A percentile compares a stretch with the other conserved stretches of the same genome.
Conservation (phyloP, 202 grass and related monocot genomes). For the Setaria viridis region DNA sequence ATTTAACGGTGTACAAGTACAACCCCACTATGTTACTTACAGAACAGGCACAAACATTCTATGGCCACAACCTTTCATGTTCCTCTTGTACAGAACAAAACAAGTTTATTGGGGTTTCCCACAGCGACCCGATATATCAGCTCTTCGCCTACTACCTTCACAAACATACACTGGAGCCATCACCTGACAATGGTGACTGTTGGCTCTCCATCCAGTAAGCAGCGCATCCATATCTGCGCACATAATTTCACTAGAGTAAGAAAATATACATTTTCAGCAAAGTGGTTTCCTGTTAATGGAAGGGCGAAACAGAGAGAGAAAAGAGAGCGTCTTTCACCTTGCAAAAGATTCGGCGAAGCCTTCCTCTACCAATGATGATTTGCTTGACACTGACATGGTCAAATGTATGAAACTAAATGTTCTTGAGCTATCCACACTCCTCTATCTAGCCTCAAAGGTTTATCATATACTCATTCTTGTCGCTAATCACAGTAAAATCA, state of each 20-base stretch:
- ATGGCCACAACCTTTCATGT: slow-evolving; percentile 32
- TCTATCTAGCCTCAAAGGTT: slow-evolving; percentile 34
- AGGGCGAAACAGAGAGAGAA: background rate
- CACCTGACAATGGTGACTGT: slow-evolving; percentile 18
- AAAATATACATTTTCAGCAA: background rate
- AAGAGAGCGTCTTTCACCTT: slow-evolving; percentile 29
- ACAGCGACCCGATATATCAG: background rate
- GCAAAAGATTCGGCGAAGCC: background rate
- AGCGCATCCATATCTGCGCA: slow-evolving; percentile 25
- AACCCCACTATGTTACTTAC: slow-evolving; percentile 29
- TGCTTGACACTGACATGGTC: background rate
- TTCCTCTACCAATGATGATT: background rate
- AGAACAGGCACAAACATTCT: slow-evolving; percentile 39
- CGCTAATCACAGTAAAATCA: slow-evolving; percentile 73
- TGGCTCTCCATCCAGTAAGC: slow-evolving; percentile 12
- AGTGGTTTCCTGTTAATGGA: background rate
- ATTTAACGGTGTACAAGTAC: background rate
- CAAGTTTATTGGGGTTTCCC: slow-evolving; percentile 5
- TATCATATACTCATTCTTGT: slow-evolving; percentile 74
- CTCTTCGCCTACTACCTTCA: slow-evolving; percentile 29
- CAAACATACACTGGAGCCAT: slow-evolving; percentile 9
- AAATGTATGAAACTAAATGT: slow-evolving; percentile 38
- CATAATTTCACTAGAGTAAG: slow-evolving; percentile 26
- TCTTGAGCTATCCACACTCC: background rate
- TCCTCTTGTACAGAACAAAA: slow-evolving; percentile 38